Base-by-base conservation (phyloP, 2,329 filamentous ascomycete genomes). In the Pyrenophora graminea region DNA sequence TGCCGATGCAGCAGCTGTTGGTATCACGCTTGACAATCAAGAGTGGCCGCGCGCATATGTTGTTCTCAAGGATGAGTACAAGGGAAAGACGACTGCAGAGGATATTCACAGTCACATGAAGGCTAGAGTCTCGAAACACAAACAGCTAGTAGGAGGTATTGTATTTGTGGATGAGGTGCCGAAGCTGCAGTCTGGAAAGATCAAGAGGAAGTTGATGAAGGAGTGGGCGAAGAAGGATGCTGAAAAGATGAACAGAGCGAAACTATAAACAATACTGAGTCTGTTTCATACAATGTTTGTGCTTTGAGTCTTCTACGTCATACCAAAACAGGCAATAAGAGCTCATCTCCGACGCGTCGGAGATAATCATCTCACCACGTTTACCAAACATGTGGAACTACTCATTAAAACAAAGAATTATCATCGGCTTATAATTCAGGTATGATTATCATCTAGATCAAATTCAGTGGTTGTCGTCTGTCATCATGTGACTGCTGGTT, bases 171-270 rank as follows among this genome's bases (percentile, higher is more conserved):
- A 83, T 41, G 79, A 80, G 55, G 78, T 85, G 45, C 82, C 82
- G 0, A 84, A 83, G 64, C 69, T 83, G 39, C 77, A 79, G 10
- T 81, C 78, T 52, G 82, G 82, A 7, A 85, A 85, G 74, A 84
- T 85, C 43, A 75, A 81, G 65, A 73, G 82, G 41, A 83, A 83
- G 59, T 65, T 79, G 5, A 73, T 85, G 72, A 77, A 79, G 58
- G 80, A 83, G 37, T 84, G 81, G 81, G 78, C 82, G 6, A 83
- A 81, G 70, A 72, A 72, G 51, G 82, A 85, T 67, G 78, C 77
- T 2, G 60, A 72, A 41, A 66, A 58, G 34, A 62, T 74, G 44
- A 57, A 58, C 6, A 70, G 60, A 48, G 58, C 65, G 4, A 68
- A 59, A 27, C 42, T 70, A 23, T 70, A 56, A 30, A 39, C 15